phyloP scores from a whole-genome alignment of 805 yeast genomes.

The Kazachstania kunashirensis region DNA sequence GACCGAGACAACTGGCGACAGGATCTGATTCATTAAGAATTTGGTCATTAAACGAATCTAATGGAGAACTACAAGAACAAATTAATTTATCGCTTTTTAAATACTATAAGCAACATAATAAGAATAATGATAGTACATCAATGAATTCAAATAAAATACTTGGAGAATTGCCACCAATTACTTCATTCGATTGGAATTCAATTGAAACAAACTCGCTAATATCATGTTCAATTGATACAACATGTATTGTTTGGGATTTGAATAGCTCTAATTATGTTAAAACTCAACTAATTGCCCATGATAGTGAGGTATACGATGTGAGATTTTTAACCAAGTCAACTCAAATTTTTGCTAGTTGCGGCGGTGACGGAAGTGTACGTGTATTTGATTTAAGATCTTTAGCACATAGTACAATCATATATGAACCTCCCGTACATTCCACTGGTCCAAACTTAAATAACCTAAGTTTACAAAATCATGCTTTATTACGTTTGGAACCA shows the following conservation, averaged over 20 bases:
- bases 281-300: slow-evolving; percentile 94
- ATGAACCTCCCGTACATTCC: slow-evolving; percentile 49
- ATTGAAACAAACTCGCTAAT: slow-evolving; percentile 60
- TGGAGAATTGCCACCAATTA: slow-evolving; percentile 66
- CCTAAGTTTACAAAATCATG: slow-evolving; percentile 32
- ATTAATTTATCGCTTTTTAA: slow-evolving; percentile 35
- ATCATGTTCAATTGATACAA: slow-evolving; percentile 87
- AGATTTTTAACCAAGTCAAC: slow-evolving; percentile 66
- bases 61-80: slow-evolving; percentile 30
- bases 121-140: slow-evolving; percentile 9
- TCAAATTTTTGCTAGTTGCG: slow-evolving; percentile 76
- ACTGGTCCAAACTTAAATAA: neutral
- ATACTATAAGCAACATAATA: slow-evolving; percentile 37
- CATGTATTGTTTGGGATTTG: slow-evolving; percentile 92
- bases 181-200: slow-evolving; percentile 88
- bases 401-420: slow-evolving; percentile 90
- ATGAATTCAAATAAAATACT: slow-evolving; percentile 2
- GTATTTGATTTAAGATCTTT: slow-evolving; percentile 81
- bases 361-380: slow-evolving; percentile 90
- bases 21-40: slow-evolving; percentile 28
- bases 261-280: slow-evolving; percentile 48
- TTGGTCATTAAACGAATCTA: slow-evolving; percentile 24
- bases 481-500: slow-evolving; percentile 67
- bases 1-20: slow-evolving; percentile 29
- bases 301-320: slow-evolving; percentile 89